Conservation (phyloP, 768 basidiomycete species). For the Kwoniella europaea region DNA sequence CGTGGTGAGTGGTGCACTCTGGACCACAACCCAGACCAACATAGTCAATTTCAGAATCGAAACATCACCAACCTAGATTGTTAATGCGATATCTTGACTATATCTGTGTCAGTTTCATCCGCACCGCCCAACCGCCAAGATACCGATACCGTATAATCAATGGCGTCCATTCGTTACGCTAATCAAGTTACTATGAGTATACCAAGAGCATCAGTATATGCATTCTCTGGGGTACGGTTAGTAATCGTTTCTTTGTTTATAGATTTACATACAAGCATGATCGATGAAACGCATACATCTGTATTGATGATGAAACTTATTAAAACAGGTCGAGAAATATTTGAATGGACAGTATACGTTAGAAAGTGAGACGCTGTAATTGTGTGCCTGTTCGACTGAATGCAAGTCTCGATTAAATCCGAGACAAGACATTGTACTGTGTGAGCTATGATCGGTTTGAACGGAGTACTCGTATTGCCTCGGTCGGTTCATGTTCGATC, state of each 20-base stretch:
- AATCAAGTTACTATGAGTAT: neutral
- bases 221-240: neutral
- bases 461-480: neutral
- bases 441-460: neutral
- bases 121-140: neutral
- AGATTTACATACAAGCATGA: constrained; percentile 1
- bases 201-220: too few relatives aligned
- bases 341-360: constrained; percentile 2
- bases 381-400: too few relatives aligned
- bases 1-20: too few relatives aligned
- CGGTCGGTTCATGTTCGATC: neutral
- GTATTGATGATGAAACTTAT: neutral
- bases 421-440: neutral
- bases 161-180: neutral
- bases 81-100: neutral
- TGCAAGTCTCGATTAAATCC: neutral
- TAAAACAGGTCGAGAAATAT: too few relatives aligned
- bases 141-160: neutral
- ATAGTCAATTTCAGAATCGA: neutral
- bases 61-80: neutral
- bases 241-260: neutral
- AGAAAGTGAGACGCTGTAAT: neutral
- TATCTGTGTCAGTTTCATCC: neutral
- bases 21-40: too few relatives aligned
- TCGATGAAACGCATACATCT: neutral